Base-by-base conservation (phyloP, 2,329 filamentous ascomycete genomes). In the Verticillium isaacii region DNA sequence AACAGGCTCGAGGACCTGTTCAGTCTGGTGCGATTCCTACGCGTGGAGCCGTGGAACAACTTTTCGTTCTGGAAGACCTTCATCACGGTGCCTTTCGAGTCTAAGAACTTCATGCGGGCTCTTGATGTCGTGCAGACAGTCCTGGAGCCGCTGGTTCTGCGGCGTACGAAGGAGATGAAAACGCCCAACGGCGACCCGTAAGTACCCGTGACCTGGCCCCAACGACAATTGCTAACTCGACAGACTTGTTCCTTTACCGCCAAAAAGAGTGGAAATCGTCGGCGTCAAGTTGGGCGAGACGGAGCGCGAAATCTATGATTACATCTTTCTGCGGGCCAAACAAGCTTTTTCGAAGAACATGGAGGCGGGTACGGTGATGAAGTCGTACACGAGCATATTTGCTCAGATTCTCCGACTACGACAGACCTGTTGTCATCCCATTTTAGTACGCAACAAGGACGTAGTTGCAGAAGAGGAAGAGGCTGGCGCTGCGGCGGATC, bases 51-150 rank as follows among this genome's bases (percentile, higher is more conserved):
- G 0, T 99, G 95, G 95, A 95, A 90, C 70, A 98, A 98, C 73
- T 99, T 99, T 74, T 97, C 93, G 0, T 99, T 97, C 77, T 99
- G 95, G 95, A 93, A 93, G 72, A 98, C 95, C 0, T 99, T 99
- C 73, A 98, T 99, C 71, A 99, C 95, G 0, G 89, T 96, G 1
- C 95, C 95, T 0, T 99, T 99, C 66, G 95, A 99, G 74, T 94
- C 92, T 0, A 95, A 95, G 67, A 91, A 99, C 65, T 97, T 96
- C 71, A 87, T 97, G 67, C 89, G 93, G 5, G 95, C 95, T 0
- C 81, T 99, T 8, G 95, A 98, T 71, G 95, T 99, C 2, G 95
- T 99, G 1, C 95, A 99, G 73, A 99, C 94, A 0, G 94, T 99
- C 0, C 78, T 99, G 5, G 95, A 99, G 72, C 95, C 95, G 8